Base-by-base conservation (phyloP, 306 rosid genomes). In the Quercus agrifolia region DNA sequence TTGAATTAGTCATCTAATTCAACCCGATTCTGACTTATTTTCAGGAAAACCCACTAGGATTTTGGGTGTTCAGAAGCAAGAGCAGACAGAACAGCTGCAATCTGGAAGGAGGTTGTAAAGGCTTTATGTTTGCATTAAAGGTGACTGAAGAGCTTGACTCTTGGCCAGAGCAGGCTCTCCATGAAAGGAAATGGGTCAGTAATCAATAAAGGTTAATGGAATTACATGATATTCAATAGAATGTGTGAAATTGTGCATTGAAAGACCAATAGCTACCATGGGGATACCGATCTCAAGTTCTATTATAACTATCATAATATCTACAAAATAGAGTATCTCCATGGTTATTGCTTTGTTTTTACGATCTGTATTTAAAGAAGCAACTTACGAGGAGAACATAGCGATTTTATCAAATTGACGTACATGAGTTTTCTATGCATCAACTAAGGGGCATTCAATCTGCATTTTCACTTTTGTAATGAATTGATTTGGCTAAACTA, bases 181-280 rank as follows among this genome's bases (percentile, higher is more conserved):
- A 83, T 46, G 74, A 78, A 10, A 74, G 86, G 51, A 83, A 83
- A 58, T 83, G 86, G 86, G 86, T 83, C 67, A 83, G 85, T 71
- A 25, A 19, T 67, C 11, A 17, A 56, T 20, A 80, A 68, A 62
- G 15, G 15, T 33, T 30, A 28, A 12, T 64, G 20, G 71, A 30
- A 64, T 31, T 28, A 28, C 2, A 31, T 64, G 71, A 64, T 17
- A 30, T 64, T 30, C 46, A 20, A 30, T 30, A 6, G 70, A 11
- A 31, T 17, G 23, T 64, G 46, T 64, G 54, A 12, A 21, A 30
- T 54, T n/a, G 46, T 31, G 8, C 28, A n/a, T 30, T 63, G 35
- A 63, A 27, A 28, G 69, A 28, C 19, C 67, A 61, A 61, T 12
- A 10, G 54, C 54, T 49, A 2, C 54, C 54, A 49, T 49, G 54